Evolutionary conservation across 1,284 basidiomycete species (phyloP).

Genomic region (Termitomyces sp.): DNA sequence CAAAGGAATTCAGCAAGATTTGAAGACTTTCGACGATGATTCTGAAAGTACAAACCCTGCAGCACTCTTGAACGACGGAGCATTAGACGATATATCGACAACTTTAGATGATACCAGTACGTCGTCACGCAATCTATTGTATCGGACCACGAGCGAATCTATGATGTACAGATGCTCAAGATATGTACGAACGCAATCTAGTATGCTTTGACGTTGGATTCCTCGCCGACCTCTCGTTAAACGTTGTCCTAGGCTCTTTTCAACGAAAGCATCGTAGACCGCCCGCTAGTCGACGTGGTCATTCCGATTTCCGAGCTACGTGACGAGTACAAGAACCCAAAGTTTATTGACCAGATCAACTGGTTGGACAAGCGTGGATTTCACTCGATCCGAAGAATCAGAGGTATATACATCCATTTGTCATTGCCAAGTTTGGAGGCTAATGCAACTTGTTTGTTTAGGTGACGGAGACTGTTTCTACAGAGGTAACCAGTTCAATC

Average conservation of each 20-base stretch:
- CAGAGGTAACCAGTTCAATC: slow-evolving; percentile 44
- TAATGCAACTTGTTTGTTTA: slow-evolving; percentile 13
- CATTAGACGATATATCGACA: background rate
- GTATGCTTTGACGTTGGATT: slow-evolving; percentile 17
- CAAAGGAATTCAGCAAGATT: background rate
- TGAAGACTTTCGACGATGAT: background rate
- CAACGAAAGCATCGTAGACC: slow-evolving; percentile 43
- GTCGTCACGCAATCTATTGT: slow-evolving; percentile 1
- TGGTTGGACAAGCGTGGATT: slow-evolving; percentile 55
- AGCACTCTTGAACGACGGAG: slow-evolving; percentile 3
- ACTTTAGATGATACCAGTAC: slow-evolving; percentile 3
- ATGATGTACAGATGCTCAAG: slow-evolving; percentile 9
- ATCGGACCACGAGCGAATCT: background rate
- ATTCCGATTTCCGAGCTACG: slow-evolving; percentile 47
- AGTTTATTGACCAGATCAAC: slow-evolving; percentile 67
- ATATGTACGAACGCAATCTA: slow-evolving; percentile 48
- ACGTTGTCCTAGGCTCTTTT: slow-evolving; percentile 29
- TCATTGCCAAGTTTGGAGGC: background rate
- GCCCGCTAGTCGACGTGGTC: slow-evolving; percentile 49
- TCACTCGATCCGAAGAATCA: slow-evolving; percentile 58
- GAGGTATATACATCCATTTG: slow-evolving; percentile 40
- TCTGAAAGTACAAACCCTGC: background rate
- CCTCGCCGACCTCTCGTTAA: background rate
- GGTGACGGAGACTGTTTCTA: slow-evolving; percentile 83
- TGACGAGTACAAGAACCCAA: slow-evolving; percentile 57